phyloP scores from a whole-genome alignment of 164 flowering plant genomes.

The Annona squamosa region DNA sequence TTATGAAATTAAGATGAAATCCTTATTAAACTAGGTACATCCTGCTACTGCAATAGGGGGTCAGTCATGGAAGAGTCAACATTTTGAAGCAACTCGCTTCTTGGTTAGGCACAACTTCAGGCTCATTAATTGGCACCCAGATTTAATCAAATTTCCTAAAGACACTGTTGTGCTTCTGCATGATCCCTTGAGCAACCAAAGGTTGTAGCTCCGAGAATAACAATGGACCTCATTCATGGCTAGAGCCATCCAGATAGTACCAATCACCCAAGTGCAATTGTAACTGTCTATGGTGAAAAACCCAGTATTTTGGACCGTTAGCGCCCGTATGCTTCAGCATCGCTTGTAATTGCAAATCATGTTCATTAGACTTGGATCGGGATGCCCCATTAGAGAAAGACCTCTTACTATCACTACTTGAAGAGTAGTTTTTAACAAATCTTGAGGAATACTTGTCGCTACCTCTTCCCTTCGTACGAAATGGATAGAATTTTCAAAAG shows the following conservation, averaged over 20 bases:
- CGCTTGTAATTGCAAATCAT: slow-evolving; percentile 30
- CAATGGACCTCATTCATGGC: slow-evolving; percentile 78
- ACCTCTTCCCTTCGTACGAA: slow-evolving; percentile 41
- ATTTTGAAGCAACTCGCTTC: slow-evolving; percentile 17
- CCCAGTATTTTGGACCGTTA: slow-evolving; percentile 54
- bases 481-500: too few relatives aligned
- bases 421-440: slow-evolving; percentile 34
- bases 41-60: slow-evolving; percentile 16
- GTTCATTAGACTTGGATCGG: slow-evolving; percentile 22
- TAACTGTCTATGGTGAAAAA: slow-evolving; percentile 60
- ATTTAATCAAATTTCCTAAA: slow-evolving; percentile 75
- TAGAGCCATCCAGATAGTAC: slow-evolving; percentile 92
- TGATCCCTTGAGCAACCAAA: slow-evolving; percentile 56
- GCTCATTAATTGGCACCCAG: slow-evolving; percentile 74
- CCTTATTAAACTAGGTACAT: slow-evolving; percentile 8
- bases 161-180: slow-evolving; percentile 61
- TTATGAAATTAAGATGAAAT: slow-evolving; percentile 42
- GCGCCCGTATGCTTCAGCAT: slow-evolving; percentile 30
- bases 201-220: slow-evolving; percentile 54
- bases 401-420: slow-evolving; percentile 44
- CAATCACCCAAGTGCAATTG: slow-evolving; percentile 84
- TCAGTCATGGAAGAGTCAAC: slow-evolving; percentile 22
- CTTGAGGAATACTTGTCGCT: slow-evolving; percentile 55
- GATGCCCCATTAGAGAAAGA: slow-evolving; percentile 39
- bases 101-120: slow-evolving; percentile 22